Conservation (phyloP, 2,329 filamentous ascomycete genomes). For the Penicillium griseofulvum region DNA sequence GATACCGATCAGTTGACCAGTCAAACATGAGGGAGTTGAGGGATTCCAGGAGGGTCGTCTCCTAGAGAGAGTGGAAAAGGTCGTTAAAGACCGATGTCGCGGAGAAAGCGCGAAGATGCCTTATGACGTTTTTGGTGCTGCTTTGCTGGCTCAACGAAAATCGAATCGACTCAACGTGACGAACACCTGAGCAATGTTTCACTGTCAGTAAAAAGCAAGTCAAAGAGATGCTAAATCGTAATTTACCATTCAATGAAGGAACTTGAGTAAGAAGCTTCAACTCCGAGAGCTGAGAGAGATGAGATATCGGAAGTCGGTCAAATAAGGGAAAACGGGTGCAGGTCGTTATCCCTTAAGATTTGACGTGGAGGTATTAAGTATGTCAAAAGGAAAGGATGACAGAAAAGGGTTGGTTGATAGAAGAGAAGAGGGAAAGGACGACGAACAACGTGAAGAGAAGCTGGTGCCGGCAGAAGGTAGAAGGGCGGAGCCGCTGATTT, state of each 20-base stretch:
- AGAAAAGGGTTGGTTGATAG: constrained; percentile 10
- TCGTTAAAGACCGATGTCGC: constrained; percentile 30
- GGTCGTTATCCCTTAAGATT: constrained; percentile 31
- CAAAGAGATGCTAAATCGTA: background rate
- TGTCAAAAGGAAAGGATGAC: constrained; percentile 7
- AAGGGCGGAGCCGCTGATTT: constrained; percentile 16
- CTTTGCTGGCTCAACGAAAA: constrained; percentile 30
- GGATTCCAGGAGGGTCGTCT: constrained; percentile 28
- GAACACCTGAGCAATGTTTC: background rate
- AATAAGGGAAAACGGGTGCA: constrained; percentile 42
- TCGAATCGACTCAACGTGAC: constrained; percentile 15
- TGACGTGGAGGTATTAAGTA: constrained; percentile 22
- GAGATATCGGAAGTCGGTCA: constrained; percentile 26
- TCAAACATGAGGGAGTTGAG: constrained; percentile 41
- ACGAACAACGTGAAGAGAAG: constrained; percentile 15
- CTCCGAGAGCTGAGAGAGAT: constrained; percentile 18
- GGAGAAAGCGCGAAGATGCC: constrained; percentile 32
- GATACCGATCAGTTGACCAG: constrained; percentile 33
- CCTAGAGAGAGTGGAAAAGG: constrained; percentile 26
- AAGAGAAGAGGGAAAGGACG: constrained; percentile 14
- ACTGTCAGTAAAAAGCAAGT: background rate
- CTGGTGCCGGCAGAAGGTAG: constrained; percentile 20
- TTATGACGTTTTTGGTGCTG: constrained; percentile 41
- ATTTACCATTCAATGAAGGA: constrained; percentile 8
- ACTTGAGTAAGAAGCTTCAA: constrained; percentile 16